Conservation (phyloP, 257 asterid species). For the Vinca minor region DNA sequence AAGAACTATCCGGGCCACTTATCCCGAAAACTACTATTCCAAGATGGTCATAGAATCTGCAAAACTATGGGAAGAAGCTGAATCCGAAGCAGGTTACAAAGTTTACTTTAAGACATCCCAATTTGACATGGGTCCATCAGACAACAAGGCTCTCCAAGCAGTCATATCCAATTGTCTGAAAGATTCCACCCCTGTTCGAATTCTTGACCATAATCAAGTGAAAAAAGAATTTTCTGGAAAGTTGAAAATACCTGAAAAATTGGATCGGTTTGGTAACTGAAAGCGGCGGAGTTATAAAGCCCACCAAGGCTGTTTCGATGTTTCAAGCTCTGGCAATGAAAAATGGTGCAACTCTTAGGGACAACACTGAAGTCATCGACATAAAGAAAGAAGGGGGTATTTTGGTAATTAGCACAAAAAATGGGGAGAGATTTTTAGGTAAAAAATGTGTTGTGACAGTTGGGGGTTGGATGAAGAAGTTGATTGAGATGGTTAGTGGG, state of each 20-base stretch:
- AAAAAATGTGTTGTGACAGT: slow-evolving; percentile 66
- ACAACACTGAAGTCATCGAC: slow-evolving; percentile 38
- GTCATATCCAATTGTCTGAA: slow-evolving; percentile 50
- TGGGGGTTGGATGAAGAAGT: slow-evolving; percentile 64
- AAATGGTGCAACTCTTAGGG: slow-evolving; percentile 53
- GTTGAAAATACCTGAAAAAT: slow-evolving; percentile 42
- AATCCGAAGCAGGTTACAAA: slow-evolving; percentile 65
- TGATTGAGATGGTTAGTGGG: slow-evolving; percentile 40
- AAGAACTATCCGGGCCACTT: slow-evolving; percentile 73
- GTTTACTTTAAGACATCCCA: slow-evolving; percentile 69
- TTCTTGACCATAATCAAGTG: slow-evolving; percentile 25
- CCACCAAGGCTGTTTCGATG: slow-evolving; percentile 91
- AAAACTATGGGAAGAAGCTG: slow-evolving; percentile 57
- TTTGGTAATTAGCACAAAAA: slow-evolving; percentile 26
- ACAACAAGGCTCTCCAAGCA: slow-evolving; percentile 42
- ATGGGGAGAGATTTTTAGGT: slow-evolving; percentile 23
- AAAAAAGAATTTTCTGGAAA: slow-evolving; percentile 31
- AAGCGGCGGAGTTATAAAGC: slow-evolving; percentile 75
- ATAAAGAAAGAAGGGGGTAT: slow-evolving; percentile 38
- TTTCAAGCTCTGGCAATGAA: slow-evolving; percentile 66
- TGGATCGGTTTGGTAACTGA: slow-evolving; percentile 70
- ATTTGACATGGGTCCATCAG: slow-evolving; percentile 57
- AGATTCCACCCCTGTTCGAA: slow-evolving; percentile 38
- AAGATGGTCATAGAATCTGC: slow-evolving; percentile 49
- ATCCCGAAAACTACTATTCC: slow-evolving; percentile 77